Evolutionary conservation across 805 yeast species (phyloP).

Genomic region (Cyberlindnera xylosilytica): DNA sequence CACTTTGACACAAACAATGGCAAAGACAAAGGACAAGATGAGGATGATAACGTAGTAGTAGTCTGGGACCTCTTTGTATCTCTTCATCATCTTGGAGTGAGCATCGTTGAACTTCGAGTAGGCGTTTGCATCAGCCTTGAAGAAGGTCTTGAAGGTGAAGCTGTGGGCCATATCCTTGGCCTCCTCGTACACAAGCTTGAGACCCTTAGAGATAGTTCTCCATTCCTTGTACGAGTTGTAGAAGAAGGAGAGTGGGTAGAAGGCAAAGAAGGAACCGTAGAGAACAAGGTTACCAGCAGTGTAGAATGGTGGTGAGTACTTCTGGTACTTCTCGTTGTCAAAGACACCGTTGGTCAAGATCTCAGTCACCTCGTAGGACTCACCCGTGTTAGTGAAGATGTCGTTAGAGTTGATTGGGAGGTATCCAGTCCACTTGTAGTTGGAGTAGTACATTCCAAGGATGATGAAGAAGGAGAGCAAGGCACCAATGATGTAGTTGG

Average conservation of each 20-base stretch:
- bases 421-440: slow-evolving; percentile 37
- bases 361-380: slow-evolving; percentile 42
- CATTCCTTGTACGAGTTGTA: slow-evolving; percentile 45
- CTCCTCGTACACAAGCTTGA: slow-evolving; percentile 9
- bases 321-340: slow-evolving; percentile 44
- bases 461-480: slow-evolving; percentile 32
- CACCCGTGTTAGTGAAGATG: slow-evolving; percentile 50
- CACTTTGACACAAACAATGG: slow-evolving; percentile 41
- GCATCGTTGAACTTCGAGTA: slow-evolving; percentile 21
- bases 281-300: slow-evolving; percentile 58
- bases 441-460: slow-evolving; percentile 37
- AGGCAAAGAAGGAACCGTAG: slow-evolving; percentile 47
- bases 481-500: slow-evolving; percentile 33
- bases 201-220: slow-evolving; percentile 27
- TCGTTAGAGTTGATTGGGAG: slow-evolving; percentile 45
- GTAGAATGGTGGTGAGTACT: slow-evolving; percentile 66
- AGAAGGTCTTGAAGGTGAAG: slow-evolving; percentile 1
- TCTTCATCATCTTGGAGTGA: slow-evolving; percentile 46
- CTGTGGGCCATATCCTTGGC: slow-evolving; percentile 3
- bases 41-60: slow-evolving; percentile 41
- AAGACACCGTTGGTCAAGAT: slow-evolving; percentile 44
- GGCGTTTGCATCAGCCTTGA: background rate
- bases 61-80: slow-evolving; percentile 60
- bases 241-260: slow-evolving; percentile 49
- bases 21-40: slow-evolving; percentile 40